A percentile compares a stretch with the other conserved stretches of the same genome.
Conservation (phyloP, 78 protist genomes). For the Dictyostelium intermedium region DNA sequence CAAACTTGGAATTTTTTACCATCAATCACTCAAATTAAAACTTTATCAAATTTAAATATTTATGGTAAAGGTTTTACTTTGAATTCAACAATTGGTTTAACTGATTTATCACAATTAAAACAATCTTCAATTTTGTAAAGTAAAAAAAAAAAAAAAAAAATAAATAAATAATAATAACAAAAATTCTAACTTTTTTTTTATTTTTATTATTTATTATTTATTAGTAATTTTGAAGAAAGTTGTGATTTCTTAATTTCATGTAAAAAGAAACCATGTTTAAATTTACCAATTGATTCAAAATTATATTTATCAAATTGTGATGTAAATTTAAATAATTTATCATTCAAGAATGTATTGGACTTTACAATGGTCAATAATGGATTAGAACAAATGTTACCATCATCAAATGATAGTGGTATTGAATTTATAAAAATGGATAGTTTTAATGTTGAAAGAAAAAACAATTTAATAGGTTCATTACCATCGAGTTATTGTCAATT, state of each 20-base stretch:
- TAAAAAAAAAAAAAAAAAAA: too few relatives aligned
- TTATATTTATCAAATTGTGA: background rate
- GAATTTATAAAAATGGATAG: background rate
- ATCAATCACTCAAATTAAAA: background rate
- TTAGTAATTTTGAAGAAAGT: background rate
- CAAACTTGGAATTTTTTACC: background rate
- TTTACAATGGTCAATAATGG: background rate
- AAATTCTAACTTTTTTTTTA: too few relatives aligned
- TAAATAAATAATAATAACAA: too few relatives aligned
- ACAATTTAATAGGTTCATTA: background rate
- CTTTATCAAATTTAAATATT: background rate
- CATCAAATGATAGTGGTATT: background rate
- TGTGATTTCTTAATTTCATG: background rate
- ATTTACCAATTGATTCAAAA: background rate
- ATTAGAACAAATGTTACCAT: background rate
- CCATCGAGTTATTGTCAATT: background rate
- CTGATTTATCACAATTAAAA: background rate
- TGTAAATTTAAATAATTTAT: background rate
- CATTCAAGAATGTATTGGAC: background rate
- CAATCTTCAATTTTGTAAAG: background rate
- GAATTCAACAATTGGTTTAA: background rate
- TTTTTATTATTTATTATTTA: too few relatives aligned
- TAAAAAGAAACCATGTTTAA: background rate
- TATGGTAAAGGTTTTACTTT: background rate
- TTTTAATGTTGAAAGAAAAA: background rate